Evolutionary conservation across 2,329 filamentous ascomycete species (phyloP).

Genomic region (Colletotrichum euphorbiae): DNA sequence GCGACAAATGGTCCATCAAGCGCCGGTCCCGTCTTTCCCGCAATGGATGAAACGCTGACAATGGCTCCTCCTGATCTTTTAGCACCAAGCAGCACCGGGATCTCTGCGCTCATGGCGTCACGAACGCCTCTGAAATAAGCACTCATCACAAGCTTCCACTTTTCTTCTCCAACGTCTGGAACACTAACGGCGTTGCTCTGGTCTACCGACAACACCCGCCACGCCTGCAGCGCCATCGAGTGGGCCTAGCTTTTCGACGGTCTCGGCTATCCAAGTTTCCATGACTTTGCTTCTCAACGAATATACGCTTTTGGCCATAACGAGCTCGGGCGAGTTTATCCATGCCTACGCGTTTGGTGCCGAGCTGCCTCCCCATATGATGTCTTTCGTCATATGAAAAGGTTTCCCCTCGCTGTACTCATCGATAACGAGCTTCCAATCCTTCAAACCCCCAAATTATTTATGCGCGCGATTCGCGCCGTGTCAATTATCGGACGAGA

Average conservation of each 20-base stretch:
- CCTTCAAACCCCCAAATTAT: too few relatives aligned
- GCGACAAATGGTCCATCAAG: conserved; percentile 47
- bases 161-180: conserved; percentile 49
- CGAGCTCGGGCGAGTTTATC: too few relatives aligned
- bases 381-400: too few relatives aligned
- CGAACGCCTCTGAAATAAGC: conserved; percentile 62
- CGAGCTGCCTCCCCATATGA: too few relatives aligned
- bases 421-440: too few relatives aligned
- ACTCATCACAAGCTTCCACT: conserved; percentile 55
- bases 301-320: neutral
- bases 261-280: conserved; percentile 47
- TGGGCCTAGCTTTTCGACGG: conserved; percentile 49
- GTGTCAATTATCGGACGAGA: too few relatives aligned
- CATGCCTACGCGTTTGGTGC: too few relatives aligned
- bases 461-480: too few relatives aligned
- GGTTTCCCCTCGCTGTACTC: too few relatives aligned
- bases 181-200: conserved; percentile 34
- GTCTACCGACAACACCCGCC: conserved; percentile 42
- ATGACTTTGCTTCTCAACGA: conserved; percentile 47
- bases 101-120: conserved; percentile 62
- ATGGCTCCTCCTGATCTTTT: conserved; percentile 51
- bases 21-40: conserved; percentile 51
- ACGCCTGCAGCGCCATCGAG: conserved; percentile 58
- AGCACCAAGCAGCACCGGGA: conserved; percentile 53
- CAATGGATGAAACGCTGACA: conserved; percentile 57